Base-by-base conservation (phyloP, 129 eudicot genomes). In the Mikania micrantha region DNA sequence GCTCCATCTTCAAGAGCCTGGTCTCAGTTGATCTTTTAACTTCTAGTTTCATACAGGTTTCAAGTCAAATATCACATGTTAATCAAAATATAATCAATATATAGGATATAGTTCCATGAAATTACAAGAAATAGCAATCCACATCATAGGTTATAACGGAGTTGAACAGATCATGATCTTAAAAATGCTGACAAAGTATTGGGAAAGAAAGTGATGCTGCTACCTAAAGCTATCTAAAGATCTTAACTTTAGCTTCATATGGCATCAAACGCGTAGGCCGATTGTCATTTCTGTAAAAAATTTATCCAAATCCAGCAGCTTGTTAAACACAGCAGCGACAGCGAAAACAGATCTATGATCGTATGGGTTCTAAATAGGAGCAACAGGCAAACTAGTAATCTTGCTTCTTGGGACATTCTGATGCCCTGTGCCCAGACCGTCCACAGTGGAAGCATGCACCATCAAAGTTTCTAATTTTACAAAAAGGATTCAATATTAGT, bases 371-470 rank as follows among this genome's bases (percentile, higher is more conserved):
- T 66, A 65, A 65, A 67, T 44, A 56, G 21, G 35, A 59, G 17
- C 48, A 15, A 59, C 10, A 50, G 25, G 65, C 56, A 66, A 65
- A 27, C 85, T 86, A 86, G 58, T 74, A 86, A 44, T 62, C 85
- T 59, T 42, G 74, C 73, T 84, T 82, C 79, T 45, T 74, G 49
- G 97, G 97, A 77, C 97, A 90, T 20, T 90, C 97, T n/a, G 92
- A 78, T 78, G 97, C 89, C 64, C 95, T 85, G 76, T 90, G 97
- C 45, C 97, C 97, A 41, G 87, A 64, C 40, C 60, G 76, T 35
- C 97, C 97, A 53, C 99, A 94, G 69, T 68, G 80, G 87, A 94
- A 94, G 68, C 99, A 94, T 4, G 99, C 97, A 21, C 99, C 99
- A 7, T 94, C 97, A 48, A 90, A 89, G 77, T 78, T 79, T 62